phyloP scores from a whole-genome alignment of 2,329 filamentous ascomycete species.

The Ophiostoma triangulosporum region DNA sequence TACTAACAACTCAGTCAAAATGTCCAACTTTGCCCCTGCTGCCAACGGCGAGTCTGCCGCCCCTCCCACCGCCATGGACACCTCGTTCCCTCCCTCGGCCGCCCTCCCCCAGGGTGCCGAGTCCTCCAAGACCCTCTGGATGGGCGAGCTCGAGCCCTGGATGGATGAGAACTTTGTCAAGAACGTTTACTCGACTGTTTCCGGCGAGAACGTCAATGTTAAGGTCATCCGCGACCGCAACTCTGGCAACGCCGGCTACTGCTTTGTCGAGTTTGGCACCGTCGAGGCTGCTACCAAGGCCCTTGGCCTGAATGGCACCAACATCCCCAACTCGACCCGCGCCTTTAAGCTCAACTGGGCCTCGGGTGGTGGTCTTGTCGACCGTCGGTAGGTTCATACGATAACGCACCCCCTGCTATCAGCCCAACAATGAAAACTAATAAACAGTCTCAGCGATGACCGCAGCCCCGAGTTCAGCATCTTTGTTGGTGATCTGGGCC shows the following conservation, averaged over 20 bases:
- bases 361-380: constrained; percentile 85
- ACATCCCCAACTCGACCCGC: constrained; percentile 86
- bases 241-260: constrained; percentile 96
- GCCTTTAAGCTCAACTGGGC: constrained; percentile 99
- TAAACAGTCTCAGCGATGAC: constrained; percentile 53
- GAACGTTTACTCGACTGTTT: constrained; percentile 74
- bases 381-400: constrained; percentile 62
- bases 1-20: constrained; percentile 2
- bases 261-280: constrained; percentile 85
- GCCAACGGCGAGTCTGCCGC: constrained; percentile 15
- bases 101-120: constrained; percentile 24
- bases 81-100: constrained; percentile 13
- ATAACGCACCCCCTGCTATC: no score
- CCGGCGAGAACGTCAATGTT: constrained; percentile 90
- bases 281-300: constrained; percentile 83
- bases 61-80: constrained; percentile 16
- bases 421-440: no score
- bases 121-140: constrained; percentile 53
- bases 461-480: constrained; percentile 93
- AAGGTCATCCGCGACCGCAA: constrained; percentile 99
- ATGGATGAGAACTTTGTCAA: constrained; percentile 99
- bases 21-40: constrained; percentile 14
- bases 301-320: constrained; percentile 71
- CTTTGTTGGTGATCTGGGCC: constrained; percentile 94
- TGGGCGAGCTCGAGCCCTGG: constrained; percentile 98